phyloP scores from a whole-genome alignment of 106 monocot genomes.

The Dendrobium huoshanense region DNA sequence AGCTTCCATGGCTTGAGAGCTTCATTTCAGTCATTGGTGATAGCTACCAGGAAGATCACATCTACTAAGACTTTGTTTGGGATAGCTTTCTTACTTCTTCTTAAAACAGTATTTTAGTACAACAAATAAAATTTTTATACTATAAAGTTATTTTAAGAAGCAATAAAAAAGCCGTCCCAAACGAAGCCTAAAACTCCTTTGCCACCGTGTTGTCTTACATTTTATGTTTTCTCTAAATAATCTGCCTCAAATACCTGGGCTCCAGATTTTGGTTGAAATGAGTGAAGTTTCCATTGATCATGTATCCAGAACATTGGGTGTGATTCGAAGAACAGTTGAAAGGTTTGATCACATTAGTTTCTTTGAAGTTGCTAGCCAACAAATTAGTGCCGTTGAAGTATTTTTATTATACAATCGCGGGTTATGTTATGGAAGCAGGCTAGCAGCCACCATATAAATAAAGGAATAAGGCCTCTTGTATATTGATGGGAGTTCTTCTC shows the following conservation, averaged over 20 bases:
- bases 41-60: constrained; percentile 62
- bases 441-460: too few species aligned
- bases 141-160: too few species aligned
- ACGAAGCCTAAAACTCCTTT: neutral
- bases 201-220: neutral
- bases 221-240: neutral
- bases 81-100: too few species aligned
- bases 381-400: neutral
- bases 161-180: too few species aligned
- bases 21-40: constrained; percentile 91
- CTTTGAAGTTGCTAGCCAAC: neutral
- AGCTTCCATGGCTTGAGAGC: constrained; percentile 96
- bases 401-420: neutral
- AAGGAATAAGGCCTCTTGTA: too few species aligned
- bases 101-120: too few species aligned
- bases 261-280: neutral
- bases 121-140: too few species aligned
- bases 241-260: neutral
- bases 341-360: neutral
- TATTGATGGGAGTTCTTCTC: too few species aligned
- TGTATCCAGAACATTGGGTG: neutral
- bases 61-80: constrained; percentile 8
- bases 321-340: neutral
- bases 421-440: neutral
- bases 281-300: neutral